Conservation (phyloP, 176 grass and related monocot species). For the Puya raimondii region DNA sequence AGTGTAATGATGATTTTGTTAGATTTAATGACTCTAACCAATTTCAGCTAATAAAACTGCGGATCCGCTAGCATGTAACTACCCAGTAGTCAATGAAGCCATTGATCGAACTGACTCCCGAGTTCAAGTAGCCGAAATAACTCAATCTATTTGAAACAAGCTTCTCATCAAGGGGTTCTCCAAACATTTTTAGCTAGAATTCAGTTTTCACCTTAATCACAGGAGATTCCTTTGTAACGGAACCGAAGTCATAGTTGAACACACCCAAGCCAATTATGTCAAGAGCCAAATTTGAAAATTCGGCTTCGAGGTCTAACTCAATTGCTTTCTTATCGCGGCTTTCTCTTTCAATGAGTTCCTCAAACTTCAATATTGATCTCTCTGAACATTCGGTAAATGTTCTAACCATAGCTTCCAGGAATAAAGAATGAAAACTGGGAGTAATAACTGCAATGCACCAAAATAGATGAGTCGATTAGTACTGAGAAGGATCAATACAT, state of each 20-base stretch:
- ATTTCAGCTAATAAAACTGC: too few relatives aligned
- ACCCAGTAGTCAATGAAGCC: too few relatives aligned
- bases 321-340: constrained; percentile 26
- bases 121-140: too few relatives aligned
- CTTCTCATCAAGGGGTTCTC: too few relatives aligned
- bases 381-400: constrained; percentile 77
- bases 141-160: too few relatives aligned
- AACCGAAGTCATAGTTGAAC: constrained; percentile 96
- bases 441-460: constrained; percentile 63
- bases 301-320: constrained; percentile 80
- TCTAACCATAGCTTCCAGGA: constrained; percentile 88
- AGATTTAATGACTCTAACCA: background rate
- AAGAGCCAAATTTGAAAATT: constrained; percentile 95
- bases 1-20: background rate
- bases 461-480: background rate
- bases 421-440: constrained; percentile 84
- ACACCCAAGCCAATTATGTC: constrained; percentile 96
- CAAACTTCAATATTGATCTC: constrained; percentile 78
- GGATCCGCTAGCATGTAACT: too few relatives aligned
- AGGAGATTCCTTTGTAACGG: constrained; percentile 93
- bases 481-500: constrained; percentile 4
- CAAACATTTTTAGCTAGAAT: background rate
- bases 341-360: constrained; percentile 38
- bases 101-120: too few relatives aligned
- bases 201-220: constrained; percentile 62